Base-by-base conservation (phyloP, 2,329 filamentous ascomycete genomes). In the Ceratocystis destructans region DNA sequence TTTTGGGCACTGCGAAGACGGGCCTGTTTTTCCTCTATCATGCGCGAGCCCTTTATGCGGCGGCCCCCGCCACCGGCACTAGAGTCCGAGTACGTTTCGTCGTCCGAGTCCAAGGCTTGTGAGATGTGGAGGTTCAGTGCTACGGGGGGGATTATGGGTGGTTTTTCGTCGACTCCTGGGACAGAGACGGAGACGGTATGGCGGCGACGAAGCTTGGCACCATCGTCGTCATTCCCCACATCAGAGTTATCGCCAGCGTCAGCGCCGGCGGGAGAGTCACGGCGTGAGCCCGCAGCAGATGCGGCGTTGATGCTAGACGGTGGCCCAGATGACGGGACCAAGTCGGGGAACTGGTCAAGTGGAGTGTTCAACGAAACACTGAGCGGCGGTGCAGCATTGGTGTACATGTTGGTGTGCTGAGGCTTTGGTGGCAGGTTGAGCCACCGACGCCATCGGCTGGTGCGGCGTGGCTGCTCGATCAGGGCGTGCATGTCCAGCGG, bases 1-100 rank as follows among this genome's bases (percentile, higher is more conserved):
- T 71, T 73, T 37, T 75, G 73, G 0, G 79, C 78, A 37, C 78
- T 72, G 50, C 73, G 71, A 33, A 80, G 68, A 63, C 79, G 73
- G 50, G 76, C 76, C 62, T 75, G 73, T 67, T 73, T 76, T 59
- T 76, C 73, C 61, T 70, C 71, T 59, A 77, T 69, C 1, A 72
- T 72, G 7, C 71, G 71, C 50, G 67, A 69, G 8, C 68, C 68
- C 5, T 68, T 70, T 28, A 61, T 33, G 0, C 45, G 66, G 53
- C 70, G 70, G 12, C 33, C 33, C 33, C 33, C 33, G 33, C 33
- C 33, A 1, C 71, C 70, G 44, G 71, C 71, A 64, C 70, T 73
- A 33, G 72, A 71, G 31, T 71, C 71, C 10, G 55, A 69, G 15
- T 66, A 69, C 7, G 55, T 70, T 68, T 67, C 66, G 33, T 72